Base-by-base conservation (phyloP, 1,139 yeast genomes). In the Candida sp. region DNA sequence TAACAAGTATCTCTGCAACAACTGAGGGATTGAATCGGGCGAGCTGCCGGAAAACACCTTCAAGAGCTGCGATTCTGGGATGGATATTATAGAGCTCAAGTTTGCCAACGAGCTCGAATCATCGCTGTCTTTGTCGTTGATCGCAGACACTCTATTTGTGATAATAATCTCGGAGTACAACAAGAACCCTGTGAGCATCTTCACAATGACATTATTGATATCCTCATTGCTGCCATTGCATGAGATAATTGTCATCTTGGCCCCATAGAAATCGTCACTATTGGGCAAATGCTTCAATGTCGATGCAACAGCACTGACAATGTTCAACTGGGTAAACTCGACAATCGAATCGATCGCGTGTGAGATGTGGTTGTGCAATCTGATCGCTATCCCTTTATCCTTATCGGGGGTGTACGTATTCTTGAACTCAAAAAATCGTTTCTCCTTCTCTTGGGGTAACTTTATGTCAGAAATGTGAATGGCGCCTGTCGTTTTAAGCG, bases 301-400 rank as follows among this genome's bases (percentile, higher is more conserved):
- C 0, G 90, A 76, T 0, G 92, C 87, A 12, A 86, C 70, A 1
- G 86, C 75, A 54, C 90, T 82, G 11, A 86, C 85, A 49, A 88
- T 70, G 58, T 84, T 85, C 53, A 81, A 72, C 54, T 86, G 91
- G 17, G 84, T 80, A 62, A 80, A 88, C 23, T 67, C 73, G 7
- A 69, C 65, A 22, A 63, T 59, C 1, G 70, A 59, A 17, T 62
- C 48, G 5, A 68, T 62, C 9, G 44, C 52, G 22, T 30, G 48
- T 1, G 32, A 37, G 17, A 59, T 58, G 11, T 40, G 49, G n/a
- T 46, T 42, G 17, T 63, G 65, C 12, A 60, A 49, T 40, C 63
- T 63, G 22, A 77, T 48, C 1, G 79, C 72, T 3, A 71, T 67
- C 0, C 82, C 82, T 48, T 66, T 69, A 57, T 78, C 81, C 47